A percentile compares a stretch with the other conserved stretches of the same genome.
Conservation (phyloP, 2,329 filamentous ascomycete genomes). For the Dactylellina drechsleri region DNA sequence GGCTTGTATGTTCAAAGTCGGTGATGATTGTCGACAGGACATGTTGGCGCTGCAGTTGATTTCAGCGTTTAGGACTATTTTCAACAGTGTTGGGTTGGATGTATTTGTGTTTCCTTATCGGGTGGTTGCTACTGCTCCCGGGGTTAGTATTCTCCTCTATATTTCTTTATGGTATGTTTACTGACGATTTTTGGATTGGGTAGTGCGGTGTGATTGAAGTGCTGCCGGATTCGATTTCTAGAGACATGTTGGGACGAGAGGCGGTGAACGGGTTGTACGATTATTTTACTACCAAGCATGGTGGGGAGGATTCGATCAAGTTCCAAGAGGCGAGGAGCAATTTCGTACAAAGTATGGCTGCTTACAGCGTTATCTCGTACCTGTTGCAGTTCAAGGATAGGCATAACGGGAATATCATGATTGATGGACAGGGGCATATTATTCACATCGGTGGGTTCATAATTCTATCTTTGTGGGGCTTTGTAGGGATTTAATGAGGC, state of each 20-base stretch:
- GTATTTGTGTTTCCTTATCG: slow-evolving; percentile 97
- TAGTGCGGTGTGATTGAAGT: slow-evolving; percentile 95
- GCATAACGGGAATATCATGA: slow-evolving; percentile 99
- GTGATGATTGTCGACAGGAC: slow-evolving; percentile 97
- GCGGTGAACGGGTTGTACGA: slow-evolving; percentile 98
- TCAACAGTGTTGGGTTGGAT: slow-evolving; percentile 91
- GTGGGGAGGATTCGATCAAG: slow-evolving; percentile 90
- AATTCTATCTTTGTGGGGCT: not conserved
- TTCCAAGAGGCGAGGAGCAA: slow-evolving; percentile 86
- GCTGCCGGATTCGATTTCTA: slow-evolving; percentile 94
- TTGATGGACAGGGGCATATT: slow-evolving; percentile 95
- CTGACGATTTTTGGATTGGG: too few relatives aligned
- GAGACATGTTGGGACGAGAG: slow-evolving; percentile 97
- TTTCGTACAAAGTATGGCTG: slow-evolving; percentile 99
- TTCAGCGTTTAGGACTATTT: slow-evolving; percentile 94
- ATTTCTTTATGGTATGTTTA: too few relatives aligned
- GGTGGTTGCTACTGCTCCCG: slow-evolving; percentile 94
- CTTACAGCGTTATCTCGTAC: slow-evolving; percentile 96
- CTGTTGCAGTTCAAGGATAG: slow-evolving; percentile 98
- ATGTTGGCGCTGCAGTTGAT: slow-evolving; percentile 98
- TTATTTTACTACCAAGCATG: slow-evolving; percentile 97
- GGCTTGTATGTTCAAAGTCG: slow-evolving; percentile 99
- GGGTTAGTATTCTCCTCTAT: slow-evolving; percentile 61
- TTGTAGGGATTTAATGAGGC: not conserved
- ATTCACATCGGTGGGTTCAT: slow-evolving; percentile 76